A percentile compares a stretch with the other conserved stretches of the same genome.
Conservation (phyloP, 768 basidiomycete species). For the Lactifluus rugatus region DNA sequence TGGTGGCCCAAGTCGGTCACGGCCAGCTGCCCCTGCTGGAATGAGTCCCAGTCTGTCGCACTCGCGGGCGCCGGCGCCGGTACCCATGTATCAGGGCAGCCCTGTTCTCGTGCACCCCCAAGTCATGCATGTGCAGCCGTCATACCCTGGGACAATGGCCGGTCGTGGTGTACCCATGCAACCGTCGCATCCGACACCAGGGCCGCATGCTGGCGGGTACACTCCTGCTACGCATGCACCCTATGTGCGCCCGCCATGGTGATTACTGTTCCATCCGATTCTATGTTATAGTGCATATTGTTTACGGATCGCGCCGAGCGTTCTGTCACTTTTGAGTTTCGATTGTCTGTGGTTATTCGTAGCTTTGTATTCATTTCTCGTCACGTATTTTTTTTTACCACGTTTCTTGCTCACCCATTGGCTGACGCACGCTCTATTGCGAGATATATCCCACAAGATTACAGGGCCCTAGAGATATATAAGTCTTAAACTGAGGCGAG, state of each 20-base stretch:
- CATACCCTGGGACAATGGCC: slow-evolving; percentile 24
- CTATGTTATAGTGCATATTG: background rate
- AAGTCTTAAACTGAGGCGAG: slow-evolving; percentile 35
- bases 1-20: slow-evolving; percentile 33
- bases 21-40: slow-evolving; percentile 28
- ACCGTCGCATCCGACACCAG: slow-evolving; percentile 30
- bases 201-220: slow-evolving; percentile 14
- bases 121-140: slow-evolving; percentile 26
- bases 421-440: slow-evolving; percentile 14
- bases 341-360: background rate
- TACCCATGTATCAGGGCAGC: slow-evolving; percentile 51
- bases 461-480: background rate
- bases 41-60: slow-evolving; percentile 64
- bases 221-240: slow-evolving; percentile 5
- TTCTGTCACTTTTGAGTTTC: background rate
- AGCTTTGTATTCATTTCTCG: slow-evolving; percentile 13
- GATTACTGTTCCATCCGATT: background rate
- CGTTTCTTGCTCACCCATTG: background rate
- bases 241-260: slow-evolving; percentile 10
- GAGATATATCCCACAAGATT: slow-evolving; percentile 11
- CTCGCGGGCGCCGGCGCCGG: slow-evolving; percentile 29
- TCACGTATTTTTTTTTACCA: background rate
- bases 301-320: background rate
- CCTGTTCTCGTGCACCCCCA: slow-evolving; percentile 56
- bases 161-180: slow-evolving; percentile 35